These are phyloP conservation scores for Colletotrichum limetticola DNA, from an alignment of 2,329 filamentous ascomycete genomes.

Conservation along the genomic window DNA sequence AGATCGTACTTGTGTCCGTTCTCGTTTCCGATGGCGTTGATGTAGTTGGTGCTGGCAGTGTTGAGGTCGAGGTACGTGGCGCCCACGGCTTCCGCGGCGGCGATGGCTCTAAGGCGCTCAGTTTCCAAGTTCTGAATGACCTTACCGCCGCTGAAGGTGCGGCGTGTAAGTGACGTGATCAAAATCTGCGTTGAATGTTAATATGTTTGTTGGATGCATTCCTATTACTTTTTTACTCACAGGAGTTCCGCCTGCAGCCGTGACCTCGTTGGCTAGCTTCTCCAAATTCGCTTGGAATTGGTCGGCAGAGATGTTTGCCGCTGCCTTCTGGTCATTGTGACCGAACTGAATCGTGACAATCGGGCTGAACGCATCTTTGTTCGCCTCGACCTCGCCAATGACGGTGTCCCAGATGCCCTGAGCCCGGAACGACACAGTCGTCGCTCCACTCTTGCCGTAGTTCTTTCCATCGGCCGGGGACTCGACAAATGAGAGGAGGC, in stretches of 20 bases:
- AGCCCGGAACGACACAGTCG: conserved; percentile 64
- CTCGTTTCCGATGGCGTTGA: conserved; percentile 61
- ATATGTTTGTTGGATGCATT: conserved; percentile 3
- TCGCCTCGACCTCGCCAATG: conserved; percentile 52
- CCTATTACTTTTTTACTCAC: conserved; percentile 38
- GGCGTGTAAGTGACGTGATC: conserved; percentile 64
- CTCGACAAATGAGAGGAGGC: conserved; percentile 62
- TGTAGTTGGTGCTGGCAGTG: conserved; percentile 58
- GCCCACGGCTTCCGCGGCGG: conserved; percentile 53
- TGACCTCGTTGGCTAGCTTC: conserved; percentile 55
- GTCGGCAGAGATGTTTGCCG: conserved; percentile 55
- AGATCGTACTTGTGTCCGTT: conserved; percentile 60
- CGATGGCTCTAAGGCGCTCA: conserved; percentile 57
- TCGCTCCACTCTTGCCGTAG: conserved; percentile 65
- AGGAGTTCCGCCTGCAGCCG: conserved; percentile 55
- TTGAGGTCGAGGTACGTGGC: conserved; percentile 62
- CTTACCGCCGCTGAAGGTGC: conserved; percentile 55
- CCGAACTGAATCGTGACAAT: conserved; percentile 61
- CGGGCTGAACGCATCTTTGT: conserved; percentile 42
- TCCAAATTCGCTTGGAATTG: conserved; percentile 64
- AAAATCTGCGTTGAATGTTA: conserved; percentile 50
- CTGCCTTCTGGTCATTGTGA: conserved; percentile 70
- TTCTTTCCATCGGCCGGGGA: conserved; percentile 63
- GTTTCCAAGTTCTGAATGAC: conserved; percentile 60
- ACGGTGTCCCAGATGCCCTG: conserved; percentile 64